These are phyloP conservation scores for Erythrophleum fordii DNA, from an alignment of 306 rosid species.

Conservation along the genomic window DNA sequence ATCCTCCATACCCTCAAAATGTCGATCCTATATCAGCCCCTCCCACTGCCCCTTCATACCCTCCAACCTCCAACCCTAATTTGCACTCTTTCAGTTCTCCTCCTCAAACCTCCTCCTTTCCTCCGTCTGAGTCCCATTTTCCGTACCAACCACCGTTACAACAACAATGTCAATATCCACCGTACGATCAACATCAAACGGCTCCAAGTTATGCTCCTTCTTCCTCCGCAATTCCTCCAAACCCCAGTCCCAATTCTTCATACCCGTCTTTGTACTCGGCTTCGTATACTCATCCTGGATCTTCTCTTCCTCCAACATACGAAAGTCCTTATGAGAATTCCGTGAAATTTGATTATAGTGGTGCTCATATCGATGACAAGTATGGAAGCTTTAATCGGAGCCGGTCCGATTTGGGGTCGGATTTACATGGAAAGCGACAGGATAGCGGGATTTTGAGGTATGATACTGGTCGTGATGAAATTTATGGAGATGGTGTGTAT, in stretches of 20 bases:
- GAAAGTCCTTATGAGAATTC: constrained; percentile 62
- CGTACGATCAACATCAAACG: constrained; percentile 66
- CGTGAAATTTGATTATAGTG: constrained; percentile 50
- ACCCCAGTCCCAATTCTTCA: constrained; percentile 45
- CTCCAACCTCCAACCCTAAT: constrained; percentile 47
- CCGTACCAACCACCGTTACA: constrained; percentile 52
- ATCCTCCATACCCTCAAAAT: constrained; percentile 56
- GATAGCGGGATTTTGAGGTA: constrained; percentile 36
- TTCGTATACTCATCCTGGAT: constrained; percentile 46
- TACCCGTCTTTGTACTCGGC: constrained; percentile 46
- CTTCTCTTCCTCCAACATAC: constrained; percentile 49
- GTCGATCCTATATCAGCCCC: constrained; percentile 53
- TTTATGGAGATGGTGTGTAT: constrained; percentile 64
- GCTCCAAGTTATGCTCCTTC: constrained; percentile 53
- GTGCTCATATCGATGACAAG: constrained; percentile 54
- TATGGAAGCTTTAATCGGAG: constrained; percentile 49
- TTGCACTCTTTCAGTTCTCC: constrained; percentile 55
- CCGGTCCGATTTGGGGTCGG: constrained; percentile 60
- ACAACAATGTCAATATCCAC: constrained; percentile 58
- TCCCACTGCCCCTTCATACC: constrained; percentile 58
- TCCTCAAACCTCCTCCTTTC: constrained; percentile 55
- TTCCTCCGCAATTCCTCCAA: constrained; percentile 45
- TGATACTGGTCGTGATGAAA: constrained; percentile 50
- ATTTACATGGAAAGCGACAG: constrained; percentile 55
- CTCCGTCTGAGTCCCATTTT: constrained; percentile 59